A percentile compares a stretch with the other conserved stretches of the same genome.
Conservation (phyloP, 1,139 yeast genomes). For the Saccharomyces hybrid region DNA sequence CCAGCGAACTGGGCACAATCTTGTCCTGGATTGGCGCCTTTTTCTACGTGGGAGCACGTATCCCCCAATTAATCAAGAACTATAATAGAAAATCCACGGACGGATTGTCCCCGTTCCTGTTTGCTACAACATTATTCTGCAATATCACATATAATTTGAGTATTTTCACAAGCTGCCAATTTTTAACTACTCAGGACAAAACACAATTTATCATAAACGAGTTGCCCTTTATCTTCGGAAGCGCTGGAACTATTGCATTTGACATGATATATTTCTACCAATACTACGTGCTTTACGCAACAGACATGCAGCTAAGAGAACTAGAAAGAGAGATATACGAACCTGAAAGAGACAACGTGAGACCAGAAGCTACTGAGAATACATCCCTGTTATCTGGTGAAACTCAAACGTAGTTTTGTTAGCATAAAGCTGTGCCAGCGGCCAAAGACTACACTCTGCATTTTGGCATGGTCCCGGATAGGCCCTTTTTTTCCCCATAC, state of each 20-base stretch:
- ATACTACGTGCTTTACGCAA: slow-evolving; percentile 30
- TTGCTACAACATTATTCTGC: slow-evolving; percentile 71
- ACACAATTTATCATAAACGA: slow-evolving; percentile 54
- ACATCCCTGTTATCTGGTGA: slow-evolving; percentile 1
- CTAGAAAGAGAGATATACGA: slow-evolving; percentile 19
- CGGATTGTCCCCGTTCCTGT: slow-evolving; percentile 73
- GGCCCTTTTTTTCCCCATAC: neutral
- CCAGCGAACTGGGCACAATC: slow-evolving; percentile 39
- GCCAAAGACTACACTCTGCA: neutral
- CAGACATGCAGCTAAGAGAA: slow-evolving; percentile 25
- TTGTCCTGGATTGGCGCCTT: slow-evolving; percentile 79
- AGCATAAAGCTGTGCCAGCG: neutral
- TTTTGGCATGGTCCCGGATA: neutral
- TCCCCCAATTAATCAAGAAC: slow-evolving; percentile 80
- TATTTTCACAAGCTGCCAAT: slow-evolving; percentile 45
- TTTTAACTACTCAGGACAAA: slow-evolving; percentile 33
- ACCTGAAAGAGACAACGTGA: neutral
- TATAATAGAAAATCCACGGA: slow-evolving; percentile 69
- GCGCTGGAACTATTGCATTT: slow-evolving; percentile 77
- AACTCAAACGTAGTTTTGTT: neutral
- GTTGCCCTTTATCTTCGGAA: slow-evolving; percentile 76
- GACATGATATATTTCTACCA: slow-evolving; percentile 74
- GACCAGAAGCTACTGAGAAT: neutral
- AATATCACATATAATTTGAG: slow-evolving; percentile 76
- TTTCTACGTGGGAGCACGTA: slow-evolving; percentile 68